Conservation (phyloP, 2,329 filamentous ascomycete genomes). For the Aspergillus latus region DNA sequence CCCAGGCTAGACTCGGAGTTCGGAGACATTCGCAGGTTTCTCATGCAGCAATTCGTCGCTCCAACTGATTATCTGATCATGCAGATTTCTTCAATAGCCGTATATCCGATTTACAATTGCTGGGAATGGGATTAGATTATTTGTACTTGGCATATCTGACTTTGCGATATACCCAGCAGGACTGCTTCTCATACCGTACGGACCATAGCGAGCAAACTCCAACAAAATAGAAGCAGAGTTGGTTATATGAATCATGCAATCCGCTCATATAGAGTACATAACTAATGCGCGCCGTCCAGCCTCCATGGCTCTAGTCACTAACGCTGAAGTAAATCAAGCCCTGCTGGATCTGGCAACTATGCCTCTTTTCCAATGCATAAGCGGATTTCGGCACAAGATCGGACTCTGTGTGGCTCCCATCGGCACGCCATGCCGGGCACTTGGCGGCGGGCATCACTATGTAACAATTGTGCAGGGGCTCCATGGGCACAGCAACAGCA, state of each 20-base stretch:
- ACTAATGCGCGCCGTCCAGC: background rate
- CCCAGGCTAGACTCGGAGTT: slow-evolving; percentile 22
- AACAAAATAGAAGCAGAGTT: background rate
- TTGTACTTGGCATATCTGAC: no score
- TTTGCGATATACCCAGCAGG: no score
- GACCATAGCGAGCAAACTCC: background rate
- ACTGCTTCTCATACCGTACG: no score
- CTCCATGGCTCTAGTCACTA: background rate
- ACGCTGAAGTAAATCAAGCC: background rate
- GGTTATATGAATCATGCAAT: background rate
- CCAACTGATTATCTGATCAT: slow-evolving; percentile 15
- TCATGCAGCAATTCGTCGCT: slow-evolving; percentile 13
- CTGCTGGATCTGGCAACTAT: slow-evolving; percentile 10
- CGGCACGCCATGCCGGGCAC: slow-evolving; percentile 22
- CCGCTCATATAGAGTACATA: background rate
- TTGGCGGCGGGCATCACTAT: background rate
- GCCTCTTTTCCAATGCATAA: slow-evolving; percentile 9
- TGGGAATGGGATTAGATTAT: background rate
- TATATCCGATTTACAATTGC: slow-evolving; percentile 14
- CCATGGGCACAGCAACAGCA: background rate
- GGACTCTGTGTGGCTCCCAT: background rate
- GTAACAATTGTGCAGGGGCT: slow-evolving; percentile 1
- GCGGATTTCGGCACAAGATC: slow-evolving; percentile 15
- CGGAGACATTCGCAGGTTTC: slow-evolving; percentile 20
- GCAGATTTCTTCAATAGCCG: slow-evolving; percentile 10